A percentile compares a stretch with the other conserved stretches of the same genome.
Conservation (phyloP, 305 asterid species). For the Rubia balearica region DNA sequence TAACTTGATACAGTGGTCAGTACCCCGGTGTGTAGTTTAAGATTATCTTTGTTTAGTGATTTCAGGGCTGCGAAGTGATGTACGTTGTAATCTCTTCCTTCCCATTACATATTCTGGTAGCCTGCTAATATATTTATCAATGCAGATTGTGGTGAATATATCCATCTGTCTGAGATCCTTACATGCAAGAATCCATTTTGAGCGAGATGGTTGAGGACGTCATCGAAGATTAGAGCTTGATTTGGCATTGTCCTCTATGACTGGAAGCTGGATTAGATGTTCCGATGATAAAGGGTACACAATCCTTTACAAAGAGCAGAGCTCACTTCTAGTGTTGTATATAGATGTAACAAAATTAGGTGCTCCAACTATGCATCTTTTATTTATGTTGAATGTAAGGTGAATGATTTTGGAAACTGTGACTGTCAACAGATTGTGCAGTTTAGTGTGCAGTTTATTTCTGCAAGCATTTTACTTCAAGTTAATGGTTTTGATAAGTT, state of each 20-base stretch:
- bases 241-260: slow-evolving; percentile 18
- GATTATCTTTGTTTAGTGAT: not conserved
- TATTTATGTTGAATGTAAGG: slow-evolving; percentile 24
- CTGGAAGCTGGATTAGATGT: slow-evolving; percentile 38
- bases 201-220: slow-evolving; percentile 20
- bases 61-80: not conserved
- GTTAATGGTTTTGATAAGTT: slow-evolving; percentile 17
- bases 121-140: too few species aligned
- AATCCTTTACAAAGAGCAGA: slow-evolving; percentile 34
- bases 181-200: slow-evolving; percentile 16
- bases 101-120: too few species aligned
- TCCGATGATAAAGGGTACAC: slow-evolving; percentile 30
- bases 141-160: too few species aligned
- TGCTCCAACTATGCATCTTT: slow-evolving; percentile 21
- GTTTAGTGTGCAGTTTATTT: slow-evolving; percentile 27
- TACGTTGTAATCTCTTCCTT: too few species aligned
- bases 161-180: slow-evolving; percentile 26
- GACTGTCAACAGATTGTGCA: slow-evolving; percentile 24
- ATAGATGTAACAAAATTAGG: slow-evolving; percentile 23
- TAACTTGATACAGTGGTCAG: too few species aligned
- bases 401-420: slow-evolving; percentile 22
- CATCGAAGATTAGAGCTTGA: slow-evolving; percentile 20
- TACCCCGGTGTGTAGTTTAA: not conserved
- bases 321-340: slow-evolving; percentile 27
- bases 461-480: slow-evolving; percentile 18